Base-by-base conservation (phyloP, 176 grass and related monocot species). In the Paspalum notatum region DNA sequence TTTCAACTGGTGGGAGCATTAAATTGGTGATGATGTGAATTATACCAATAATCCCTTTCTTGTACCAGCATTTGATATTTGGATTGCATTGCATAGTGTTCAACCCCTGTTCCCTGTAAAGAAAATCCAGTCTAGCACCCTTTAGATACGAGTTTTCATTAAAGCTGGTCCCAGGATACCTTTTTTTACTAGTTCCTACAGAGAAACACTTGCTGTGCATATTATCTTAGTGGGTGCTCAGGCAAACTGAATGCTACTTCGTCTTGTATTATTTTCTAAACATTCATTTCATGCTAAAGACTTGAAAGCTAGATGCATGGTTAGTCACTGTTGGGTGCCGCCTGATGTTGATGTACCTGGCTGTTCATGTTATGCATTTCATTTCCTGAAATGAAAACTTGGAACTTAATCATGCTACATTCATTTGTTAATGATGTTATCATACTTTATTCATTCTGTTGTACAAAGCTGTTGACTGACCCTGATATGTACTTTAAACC, bases 401-500 rank as follows among this genome's bases (percentile, higher is more conserved):
- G 74, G 39, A 71, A 49, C 32, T 59, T 9, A 74, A 21, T 38
- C n/a, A 18, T 52, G 32, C 52, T 67, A 25, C 52, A 20, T 51
- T 49, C 13, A 61, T 79, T 71, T 79, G 11, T 56, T 84, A 59
- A 58, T 13, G 37, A 59, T 77, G 55, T 67, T 62, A 47, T 7
- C 22, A 47, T 5, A 53, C 37, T 41, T 44, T 16, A 50, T 66
- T 24, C 3, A 8, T 9, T 49, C 46, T 67, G 18, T 88, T 79
- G n/a, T 79, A 63, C 25, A 9, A 83, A 79, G 70, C 56, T 62
- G 22, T 74, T 87, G 42, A 81, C 12, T 27, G 60, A 16, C 18
- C 68, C 57, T 86, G 63, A 77, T 60, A 74, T 82, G 39, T 67
- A 73, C 62, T 83, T 79, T 78, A 74, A 32, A 74, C 60, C 65